Evolutionary conservation across 257 asterid species (phyloP), one percentile per base, ranked within the genome.

Genomic region (Scutellaria galericulata): DNA sequence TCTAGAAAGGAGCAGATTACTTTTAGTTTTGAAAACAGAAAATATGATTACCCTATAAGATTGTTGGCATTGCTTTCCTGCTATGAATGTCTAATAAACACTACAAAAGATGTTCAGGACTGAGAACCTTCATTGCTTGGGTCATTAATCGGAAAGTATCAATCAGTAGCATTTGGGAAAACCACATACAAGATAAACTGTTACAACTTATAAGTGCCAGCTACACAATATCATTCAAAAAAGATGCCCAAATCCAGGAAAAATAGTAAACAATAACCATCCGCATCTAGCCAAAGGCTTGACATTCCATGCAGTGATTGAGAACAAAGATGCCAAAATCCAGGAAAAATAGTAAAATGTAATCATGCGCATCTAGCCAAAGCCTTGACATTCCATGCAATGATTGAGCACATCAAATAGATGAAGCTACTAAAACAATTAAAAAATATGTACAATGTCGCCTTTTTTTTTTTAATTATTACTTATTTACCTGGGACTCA

Each of bases 401-500:
- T 37, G 61, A 51, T 51, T 22, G 18, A 64, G 73, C 70, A 73
- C 46, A 15, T 73, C 70, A 80, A 80, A 64, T 41, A 20, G 41
- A 20, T 11, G 22, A 56, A 35, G 5, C 45, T 39, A 20, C 7
- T 44, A 13, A 50, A 66, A 47, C 35, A 66, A 11, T 3, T 20
- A 9, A 13, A 57, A 9, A 42, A 44, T 9, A 44, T 47, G 31
- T 13, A 46, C 27, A 6, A 7, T 12, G n/a, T 7, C 15, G 15
- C 18, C n/a, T n/a, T n/a, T 13, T 12, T 9, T 56, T 22, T 11
- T 55, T 7, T 18, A 55, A 2, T 4, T 2, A 31, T 2, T 45
- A 72, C 70, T 64, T 53, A 91, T 90, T 68, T 48, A 93, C 98
- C 98, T 91, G 96, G 11, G 97, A 77, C 72, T 85, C 90, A 0